Percentiles rank a stretch among this genome's conserved stretches.
Evolutionary conservation across 1,284 basidiomycete genomes (phyloP).

Genomic region (Chondrostereum purpureum): DNA sequence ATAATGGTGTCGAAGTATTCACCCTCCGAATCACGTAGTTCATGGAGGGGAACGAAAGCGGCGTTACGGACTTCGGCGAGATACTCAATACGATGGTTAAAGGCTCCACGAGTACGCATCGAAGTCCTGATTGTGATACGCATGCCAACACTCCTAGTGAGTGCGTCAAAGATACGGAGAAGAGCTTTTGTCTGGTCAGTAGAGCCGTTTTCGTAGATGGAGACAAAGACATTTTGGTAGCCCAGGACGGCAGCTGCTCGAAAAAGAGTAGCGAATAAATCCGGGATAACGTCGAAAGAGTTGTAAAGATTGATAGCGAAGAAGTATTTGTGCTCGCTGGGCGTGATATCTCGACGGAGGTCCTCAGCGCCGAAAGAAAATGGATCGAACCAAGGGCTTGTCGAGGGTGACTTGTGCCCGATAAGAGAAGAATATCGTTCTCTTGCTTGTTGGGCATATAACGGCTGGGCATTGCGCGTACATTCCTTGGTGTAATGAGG

Average conservation of each 20-base stretch:
- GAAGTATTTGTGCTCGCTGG: slow-evolving; percentile 87
- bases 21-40: slow-evolving; percentile 81
- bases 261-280: slow-evolving; percentile 94
- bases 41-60: slow-evolving; percentile 88
- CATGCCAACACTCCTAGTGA: slow-evolving; percentile 83
- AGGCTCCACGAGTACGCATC: slow-evolving; percentile 86
- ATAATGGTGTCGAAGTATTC: slow-evolving; percentile 92
- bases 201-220: slow-evolving; percentile 97
- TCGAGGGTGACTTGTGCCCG: slow-evolving; percentile 62
- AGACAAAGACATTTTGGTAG: slow-evolving; percentile 94
- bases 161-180: slow-evolving; percentile 85
- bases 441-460: slow-evolving; percentile 77
- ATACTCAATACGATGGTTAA: slow-evolving; percentile 98
- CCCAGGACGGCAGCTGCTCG: slow-evolving; percentile 83
- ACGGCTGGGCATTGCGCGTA: slow-evolving; percentile 73
- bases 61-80: slow-evolving; percentile 94
- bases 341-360: slow-evolving; percentile 35
- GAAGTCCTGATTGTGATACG: slow-evolving; percentile 88
- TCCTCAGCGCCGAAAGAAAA: slow-evolving; percentile 40
- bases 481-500: slow-evolving; percentile 90
- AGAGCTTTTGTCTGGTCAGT: slow-evolving; percentile 95
- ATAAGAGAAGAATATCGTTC: slow-evolving; percentile 81
- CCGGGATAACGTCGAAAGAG: slow-evolving; percentile 96
- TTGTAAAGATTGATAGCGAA: slow-evolving; percentile 98
- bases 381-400: slow-evolving; percentile 58